Conservation (phyloP, 495 filamentous ascomycete genomes). For the Chaetomium cochliodes region DNA sequence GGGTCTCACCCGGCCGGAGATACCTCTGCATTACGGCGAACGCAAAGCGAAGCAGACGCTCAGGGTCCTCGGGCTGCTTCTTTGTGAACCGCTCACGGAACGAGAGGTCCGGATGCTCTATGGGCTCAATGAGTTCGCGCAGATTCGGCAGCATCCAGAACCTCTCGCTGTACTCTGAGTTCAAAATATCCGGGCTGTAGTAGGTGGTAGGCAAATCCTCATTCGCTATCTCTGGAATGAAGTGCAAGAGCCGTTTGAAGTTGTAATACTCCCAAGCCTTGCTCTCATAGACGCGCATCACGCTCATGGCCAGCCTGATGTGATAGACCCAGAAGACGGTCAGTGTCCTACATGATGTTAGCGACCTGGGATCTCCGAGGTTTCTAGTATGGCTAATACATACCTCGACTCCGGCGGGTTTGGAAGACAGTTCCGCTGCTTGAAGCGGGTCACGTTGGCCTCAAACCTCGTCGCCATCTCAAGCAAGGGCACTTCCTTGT, state of each 20-base stretch:
- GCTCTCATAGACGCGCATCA: neutral
- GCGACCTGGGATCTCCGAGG: neutral
- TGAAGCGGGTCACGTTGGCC: constrained; percentile 18
- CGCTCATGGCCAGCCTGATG: constrained; percentile 19
- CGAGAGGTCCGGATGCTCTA: neutral
- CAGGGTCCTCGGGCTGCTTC: constrained; percentile 7
- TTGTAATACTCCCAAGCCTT: neutral
- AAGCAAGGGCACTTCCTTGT: constrained; percentile 15
- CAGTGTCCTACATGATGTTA: constrained; percentile 16
- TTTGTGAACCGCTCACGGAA: constrained; percentile 8
- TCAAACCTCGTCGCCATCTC: constrained; percentile 28
- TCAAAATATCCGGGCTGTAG: constrained; percentile 23
- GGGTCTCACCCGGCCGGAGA: constrained; percentile 18
- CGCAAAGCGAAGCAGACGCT: constrained; percentile 22
- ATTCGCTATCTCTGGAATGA: constrained; percentile 19
- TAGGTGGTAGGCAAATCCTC: constrained; percentile 21
- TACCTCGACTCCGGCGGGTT: constrained; percentile 24
- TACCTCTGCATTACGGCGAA: constrained; percentile 27
- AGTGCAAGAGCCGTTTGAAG: constrained; percentile 5
- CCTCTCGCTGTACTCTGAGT: constrained; percentile 12
- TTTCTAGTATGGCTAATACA: neutral
- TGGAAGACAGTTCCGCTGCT: constrained; percentile 17
- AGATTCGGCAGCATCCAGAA: constrained; percentile 30
- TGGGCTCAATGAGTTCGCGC: constrained; percentile 13
- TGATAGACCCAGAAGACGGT: constrained; percentile 34